Evolutionary conservation across 306 rosid genomes (phyloP).

Genomic region (Styphnolobium japonicum): DNA sequence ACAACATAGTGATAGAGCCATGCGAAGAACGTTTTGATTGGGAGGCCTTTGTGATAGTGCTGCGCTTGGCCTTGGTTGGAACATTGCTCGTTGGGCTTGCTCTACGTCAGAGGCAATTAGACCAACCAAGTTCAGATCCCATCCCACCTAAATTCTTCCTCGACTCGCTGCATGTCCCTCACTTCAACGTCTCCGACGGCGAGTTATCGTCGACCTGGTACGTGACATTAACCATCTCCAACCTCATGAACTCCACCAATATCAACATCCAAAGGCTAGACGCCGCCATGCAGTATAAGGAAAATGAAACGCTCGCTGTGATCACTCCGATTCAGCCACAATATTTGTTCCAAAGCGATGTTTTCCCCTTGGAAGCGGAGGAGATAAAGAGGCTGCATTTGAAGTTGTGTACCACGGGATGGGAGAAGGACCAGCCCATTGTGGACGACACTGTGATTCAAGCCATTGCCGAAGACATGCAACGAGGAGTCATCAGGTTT

Average conservation of each 20-base stretch:
- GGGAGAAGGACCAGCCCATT: slow-evolving; percentile 30
- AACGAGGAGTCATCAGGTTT: background rate
- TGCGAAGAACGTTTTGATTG: slow-evolving; percentile 18
- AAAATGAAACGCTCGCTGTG: background rate
- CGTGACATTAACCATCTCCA: background rate
- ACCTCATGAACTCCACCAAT: slow-evolving; percentile 7
- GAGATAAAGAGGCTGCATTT: background rate
- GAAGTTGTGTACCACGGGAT: slow-evolving; percentile 23
- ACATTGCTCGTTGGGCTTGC: slow-evolving; percentile 3
- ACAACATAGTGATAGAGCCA: background rate
- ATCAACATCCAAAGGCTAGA: slow-evolving; percentile 20
- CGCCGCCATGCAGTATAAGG: background rate
- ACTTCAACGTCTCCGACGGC: slow-evolving; percentile 16
- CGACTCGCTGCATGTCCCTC: background rate
- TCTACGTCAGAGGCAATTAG: background rate
- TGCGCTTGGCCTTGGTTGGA: slow-evolving; percentile 22
- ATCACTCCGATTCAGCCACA: background rate
- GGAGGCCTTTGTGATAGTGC: background rate
- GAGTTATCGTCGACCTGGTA: slow-evolving; percentile 27
- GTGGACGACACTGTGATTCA: slow-evolving; percentile 22
- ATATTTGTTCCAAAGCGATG: background rate
- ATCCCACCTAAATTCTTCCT: slow-evolving; percentile 28
- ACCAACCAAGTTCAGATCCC: background rate
- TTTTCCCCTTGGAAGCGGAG: background rate
- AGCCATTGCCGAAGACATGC: slow-evolving; percentile 9